Evolutionary conservation across 805 yeast genomes (phyloP), one percentile per base, ranked within the genome.

Genomic region (Myxozyma melibiosi): DNA sequence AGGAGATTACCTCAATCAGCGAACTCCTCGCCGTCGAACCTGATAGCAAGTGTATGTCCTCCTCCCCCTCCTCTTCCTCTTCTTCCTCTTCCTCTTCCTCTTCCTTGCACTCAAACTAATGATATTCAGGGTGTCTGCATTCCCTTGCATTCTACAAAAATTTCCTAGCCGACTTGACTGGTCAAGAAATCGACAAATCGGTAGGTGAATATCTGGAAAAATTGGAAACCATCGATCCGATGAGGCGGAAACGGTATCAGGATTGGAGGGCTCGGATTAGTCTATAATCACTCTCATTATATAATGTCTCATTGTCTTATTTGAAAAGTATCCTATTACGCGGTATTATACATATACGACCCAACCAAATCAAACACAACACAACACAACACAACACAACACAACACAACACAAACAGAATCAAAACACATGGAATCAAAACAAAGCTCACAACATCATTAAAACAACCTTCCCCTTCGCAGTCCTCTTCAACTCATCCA

Each of bases 21-120:
- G 90, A 87, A 59, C 77, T 91, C 51, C 84, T 86, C 65, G 84
- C 80, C 34, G 78, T 88, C 46, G 98, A 94, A 67, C 75, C 78
- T 33, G 88, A 83, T 5, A 90, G 89, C 66, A 77, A 76, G 75
- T 60, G 84, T 55, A 51, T 11, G 59, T 81, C 14, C 8, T 31
- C 0, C 69, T 67, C 51, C n/a, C 22, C 30, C 25, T 30, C 20
- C 11, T 40, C 20, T 5, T 24, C 2, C n/a, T 31, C n/a, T n/a
- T n/a, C n/a, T n/a, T 81, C 14, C 8, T 31, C 0, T 69, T 67
- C 51, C n/a, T 24, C 30, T 28, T 30, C 20, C 11, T 40, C 20
- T 5, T 24, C 2, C n/a, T 31, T n/a, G n/a, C n/a, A n/a, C n/a
- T 24, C 24, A 5, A 13, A 31, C 27, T 20, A 30, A 37, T 11